Conservation (phyloP, 257 asterid species). For the Solanum sejunctum region DNA sequence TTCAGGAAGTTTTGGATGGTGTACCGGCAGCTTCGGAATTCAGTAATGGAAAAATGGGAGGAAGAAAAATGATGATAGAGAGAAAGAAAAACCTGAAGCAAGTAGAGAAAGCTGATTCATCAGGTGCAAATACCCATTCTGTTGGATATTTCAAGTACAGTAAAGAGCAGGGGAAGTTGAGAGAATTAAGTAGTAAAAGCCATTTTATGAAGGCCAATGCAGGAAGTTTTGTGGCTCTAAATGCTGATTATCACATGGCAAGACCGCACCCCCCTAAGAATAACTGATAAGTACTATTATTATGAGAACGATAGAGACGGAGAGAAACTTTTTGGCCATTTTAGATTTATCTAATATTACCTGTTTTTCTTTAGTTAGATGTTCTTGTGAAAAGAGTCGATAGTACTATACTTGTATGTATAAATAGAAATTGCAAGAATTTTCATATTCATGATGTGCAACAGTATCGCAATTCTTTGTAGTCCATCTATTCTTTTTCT, state of each 20-base stretch:
- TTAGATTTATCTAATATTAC: background rate
- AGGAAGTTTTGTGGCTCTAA: conserved; percentile 29
- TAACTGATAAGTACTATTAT: conserved; percentile 18
- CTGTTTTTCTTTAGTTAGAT: background rate
- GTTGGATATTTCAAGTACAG: conserved; percentile 1
- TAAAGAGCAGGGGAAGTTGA: conserved; percentile 8
- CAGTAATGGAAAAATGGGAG: background rate
- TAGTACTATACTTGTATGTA: conserved; percentile 19
- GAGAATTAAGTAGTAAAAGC: background rate
- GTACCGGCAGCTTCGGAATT: background rate
- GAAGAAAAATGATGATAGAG: conserved; percentile 27
- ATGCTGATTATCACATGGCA: conserved; percentile 51
- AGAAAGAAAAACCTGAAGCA: background rate
- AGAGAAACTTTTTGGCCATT: background rate
- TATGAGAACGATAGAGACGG: background rate
- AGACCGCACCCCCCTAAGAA: conserved; percentile 60
- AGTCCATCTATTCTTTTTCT: background rate
- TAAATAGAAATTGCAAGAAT: conserved; percentile 4
- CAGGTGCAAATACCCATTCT: conserved; percentile 1
- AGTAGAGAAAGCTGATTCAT: background rate
- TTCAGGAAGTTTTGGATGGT: conserved; percentile 17
- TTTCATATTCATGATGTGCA: background rate
- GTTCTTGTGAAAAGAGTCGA: background rate
- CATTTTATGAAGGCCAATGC: conserved; percentile 8
- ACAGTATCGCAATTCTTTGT: background rate